phyloP scores from a whole-genome alignment of 495 filamentous ascomycete species.

The Clavariopsis aquatica region DNA sequence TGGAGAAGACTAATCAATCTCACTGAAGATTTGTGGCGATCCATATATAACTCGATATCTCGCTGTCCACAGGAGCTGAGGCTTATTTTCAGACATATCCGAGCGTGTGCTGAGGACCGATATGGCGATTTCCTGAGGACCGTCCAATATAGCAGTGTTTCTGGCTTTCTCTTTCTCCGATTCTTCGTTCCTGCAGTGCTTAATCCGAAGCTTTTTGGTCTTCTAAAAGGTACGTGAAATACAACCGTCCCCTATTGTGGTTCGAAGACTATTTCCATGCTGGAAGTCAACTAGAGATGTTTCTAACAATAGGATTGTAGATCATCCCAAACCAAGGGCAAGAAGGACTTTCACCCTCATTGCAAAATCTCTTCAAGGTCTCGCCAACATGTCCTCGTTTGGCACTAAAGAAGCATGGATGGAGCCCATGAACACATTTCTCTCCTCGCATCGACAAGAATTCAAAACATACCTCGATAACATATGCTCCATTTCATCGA shows the following conservation, averaged over 20 bases:
- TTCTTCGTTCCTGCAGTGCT: slow-evolving; percentile 97
- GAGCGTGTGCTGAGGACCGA: slow-evolving; percentile 90
- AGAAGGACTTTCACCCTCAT: slow-evolving; percentile 92
- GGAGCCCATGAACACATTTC: slow-evolving; percentile 93
- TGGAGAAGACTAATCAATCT: slow-evolving; percentile 77
- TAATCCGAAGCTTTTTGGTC: slow-evolving; percentile 93
- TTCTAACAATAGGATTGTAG: slow-evolving; percentile 44
- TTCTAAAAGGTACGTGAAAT: slow-evolving; percentile 67
- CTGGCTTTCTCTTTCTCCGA: slow-evolving; percentile 91
- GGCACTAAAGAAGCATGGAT: slow-evolving; percentile 98
- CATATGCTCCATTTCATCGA: slow-evolving; percentile 75
- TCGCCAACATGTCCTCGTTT: slow-evolving; percentile 91
- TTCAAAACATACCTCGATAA: slow-evolving; percentile 87
- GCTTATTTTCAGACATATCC: slow-evolving; percentile 86
- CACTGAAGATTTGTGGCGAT: slow-evolving; percentile 81
- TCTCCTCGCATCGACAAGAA: slow-evolving; percentile 62
- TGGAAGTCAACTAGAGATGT: not conserved
- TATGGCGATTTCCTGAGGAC: slow-evolving; percentile 94
- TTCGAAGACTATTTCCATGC: not conserved
- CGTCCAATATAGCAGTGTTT: slow-evolving; percentile 94
- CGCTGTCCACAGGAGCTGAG: slow-evolving; percentile 83
- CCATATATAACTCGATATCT: slow-evolving; percentile 69
- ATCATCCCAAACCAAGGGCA: slow-evolving; percentile 82
- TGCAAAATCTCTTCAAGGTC: slow-evolving; percentile 90
- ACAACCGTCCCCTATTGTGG: slow-evolving; percentile 10